A percentile compares a stretch with the other conserved stretches of the same genome.
Evolutionary conservation across 495 filamentous ascomycete genomes (phyloP).

Genomic region (Xylaria castorea): DNA sequence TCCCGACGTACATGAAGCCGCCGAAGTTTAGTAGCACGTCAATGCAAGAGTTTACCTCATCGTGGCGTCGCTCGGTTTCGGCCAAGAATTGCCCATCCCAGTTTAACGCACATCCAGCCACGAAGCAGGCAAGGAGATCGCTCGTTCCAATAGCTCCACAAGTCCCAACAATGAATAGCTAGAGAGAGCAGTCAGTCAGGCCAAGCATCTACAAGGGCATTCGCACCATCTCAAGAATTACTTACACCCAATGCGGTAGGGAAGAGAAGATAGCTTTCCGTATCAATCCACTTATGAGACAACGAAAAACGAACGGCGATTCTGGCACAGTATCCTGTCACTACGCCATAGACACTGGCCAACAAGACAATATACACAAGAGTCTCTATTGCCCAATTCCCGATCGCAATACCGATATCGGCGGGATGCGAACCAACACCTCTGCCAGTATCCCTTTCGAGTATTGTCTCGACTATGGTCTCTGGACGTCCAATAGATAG

Average conservation of each 20-base stretch:
- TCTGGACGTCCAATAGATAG: conserved; percentile 53
- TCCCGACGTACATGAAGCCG: conserved; percentile 87
- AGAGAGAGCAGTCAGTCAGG: background rate
- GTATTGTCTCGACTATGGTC: conserved; percentile 57
- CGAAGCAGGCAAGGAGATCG: conserved; percentile 89
- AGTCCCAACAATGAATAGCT: conserved; percentile 76
- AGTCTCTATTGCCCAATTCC: conserved; percentile 81
- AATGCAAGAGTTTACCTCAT: conserved; percentile 84
- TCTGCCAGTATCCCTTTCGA: conserved; percentile 24
- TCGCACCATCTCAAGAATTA: background rate
- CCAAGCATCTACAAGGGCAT: background rate
- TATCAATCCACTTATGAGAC: conserved; percentile 73
- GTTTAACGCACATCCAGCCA: conserved; percentile 86
- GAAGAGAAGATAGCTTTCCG: conserved; percentile 85
- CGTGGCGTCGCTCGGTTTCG: conserved; percentile 72
- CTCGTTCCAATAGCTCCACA: conserved; percentile 86
- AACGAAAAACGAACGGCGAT: conserved; percentile 66
- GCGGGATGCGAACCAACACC: conserved; percentile 53
- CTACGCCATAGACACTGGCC: conserved; percentile 72
- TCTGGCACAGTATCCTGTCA: conserved; percentile 69
- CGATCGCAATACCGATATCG: conserved; percentile 72
- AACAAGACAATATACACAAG: conserved; percentile 79
- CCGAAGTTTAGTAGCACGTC: conserved; percentile 76
- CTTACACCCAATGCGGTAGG: conserved; percentile 80
- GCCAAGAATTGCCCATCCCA: conserved; percentile 87